A percentile compares a stretch with the other conserved stretches of the same genome.
These are phyloP conservation scores for Kwoniella sp. DNA, from an alignment of 768 basidiomycete genomes.

Conservation along the genomic window DNA sequence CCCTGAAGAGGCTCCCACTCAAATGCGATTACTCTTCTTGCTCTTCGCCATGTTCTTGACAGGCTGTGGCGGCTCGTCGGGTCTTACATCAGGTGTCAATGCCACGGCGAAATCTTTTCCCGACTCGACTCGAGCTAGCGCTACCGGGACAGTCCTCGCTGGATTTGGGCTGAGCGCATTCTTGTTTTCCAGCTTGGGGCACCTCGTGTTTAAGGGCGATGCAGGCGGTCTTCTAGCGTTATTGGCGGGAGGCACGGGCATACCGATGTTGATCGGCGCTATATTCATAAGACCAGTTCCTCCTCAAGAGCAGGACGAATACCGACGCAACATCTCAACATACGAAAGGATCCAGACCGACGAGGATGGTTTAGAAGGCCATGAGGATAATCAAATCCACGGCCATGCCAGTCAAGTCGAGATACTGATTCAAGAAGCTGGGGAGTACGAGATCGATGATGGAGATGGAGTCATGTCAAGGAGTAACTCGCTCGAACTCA, in stretches of 20 bases:
- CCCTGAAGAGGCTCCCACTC: conserved; percentile 6
- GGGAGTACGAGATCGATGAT: conserved; percentile 3
- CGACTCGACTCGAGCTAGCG: conserved; percentile 68
- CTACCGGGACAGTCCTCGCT: conserved; percentile 76
- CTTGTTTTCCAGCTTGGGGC: conserved; percentile 77
- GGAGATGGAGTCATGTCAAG: conserved; percentile 12
- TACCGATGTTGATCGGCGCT: conserved; percentile 77
- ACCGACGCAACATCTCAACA: neutral
- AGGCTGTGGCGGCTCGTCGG: conserved; percentile 75
- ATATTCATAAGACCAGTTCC: conserved; percentile 73
- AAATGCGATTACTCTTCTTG: conserved; percentile 60
- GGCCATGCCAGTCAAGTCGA: neutral
- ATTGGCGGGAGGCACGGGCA: conserved; percentile 73
- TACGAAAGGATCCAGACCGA: neutral
- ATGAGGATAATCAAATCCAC: neutral
- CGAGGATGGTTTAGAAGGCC: neutral
- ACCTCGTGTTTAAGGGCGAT: conserved; percentile 71
- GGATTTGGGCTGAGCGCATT: conserved; percentile 92
- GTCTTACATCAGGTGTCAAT: conserved; percentile 71
- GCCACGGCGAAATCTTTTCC: conserved; percentile 81
- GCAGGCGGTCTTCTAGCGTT: conserved; percentile 75
- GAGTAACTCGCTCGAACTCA: conserved; percentile 40
- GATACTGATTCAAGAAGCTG: conserved; percentile 7
- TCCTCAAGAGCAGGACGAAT: conserved; percentile 37
- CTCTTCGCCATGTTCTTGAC: conserved; percentile 70